phyloP scores from a whole-genome alignment of 2,329 filamentous ascomycete genomes.

The Chaetomiaceae sp. region DNA sequence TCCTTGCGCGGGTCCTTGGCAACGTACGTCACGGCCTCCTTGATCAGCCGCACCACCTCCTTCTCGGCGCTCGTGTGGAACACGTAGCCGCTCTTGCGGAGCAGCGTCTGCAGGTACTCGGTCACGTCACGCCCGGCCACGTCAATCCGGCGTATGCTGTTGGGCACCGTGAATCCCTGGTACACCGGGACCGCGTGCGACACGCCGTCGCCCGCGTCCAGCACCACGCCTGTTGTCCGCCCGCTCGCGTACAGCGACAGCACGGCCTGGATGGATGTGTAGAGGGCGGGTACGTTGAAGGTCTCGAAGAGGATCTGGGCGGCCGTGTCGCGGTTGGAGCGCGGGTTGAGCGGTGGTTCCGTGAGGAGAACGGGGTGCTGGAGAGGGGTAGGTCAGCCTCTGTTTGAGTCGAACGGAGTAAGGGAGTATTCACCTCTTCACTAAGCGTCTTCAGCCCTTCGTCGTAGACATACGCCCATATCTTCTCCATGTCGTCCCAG shows the following conservation, averaged over 20 bases:
- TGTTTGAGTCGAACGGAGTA: neutral
- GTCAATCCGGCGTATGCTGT: conserved; percentile 90
- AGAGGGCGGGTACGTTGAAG: conserved; percentile 94
- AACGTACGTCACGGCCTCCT: conserved; percentile 90
- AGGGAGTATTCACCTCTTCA: conserved; percentile 64
- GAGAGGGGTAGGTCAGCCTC: neutral
- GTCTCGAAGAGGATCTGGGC: conserved; percentile 98
- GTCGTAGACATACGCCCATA: conserved; percentile 97
- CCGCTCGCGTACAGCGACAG: conserved; percentile 94
- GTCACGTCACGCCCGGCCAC: conserved; percentile 95
- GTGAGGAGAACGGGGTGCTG: conserved; percentile 93
- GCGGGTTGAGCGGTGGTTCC: conserved; percentile 90
- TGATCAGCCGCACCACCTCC: conserved; percentile 95
- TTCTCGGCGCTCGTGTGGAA: conserved; percentile 99
- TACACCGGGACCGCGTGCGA: conserved; percentile 97
- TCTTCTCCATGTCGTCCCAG: conserved; percentile 99
- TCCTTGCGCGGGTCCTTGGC: conserved; percentile 86
- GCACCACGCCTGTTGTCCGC: conserved; percentile 89
- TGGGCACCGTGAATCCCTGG: conserved; percentile 94
- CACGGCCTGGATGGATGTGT: conserved; percentile 95
- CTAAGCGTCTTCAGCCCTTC: conserved; percentile 94
- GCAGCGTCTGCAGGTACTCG: conserved; percentile 82
- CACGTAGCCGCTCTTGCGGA: conserved; percentile 87
- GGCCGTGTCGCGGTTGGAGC: conserved; percentile 90
- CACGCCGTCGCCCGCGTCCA: conserved; percentile 92